Percentiles rank a stretch among this genome's conserved stretches.
Conservation (phyloP, 352 stramenopile genomes). For the Plasmopara viticola region DNA sequence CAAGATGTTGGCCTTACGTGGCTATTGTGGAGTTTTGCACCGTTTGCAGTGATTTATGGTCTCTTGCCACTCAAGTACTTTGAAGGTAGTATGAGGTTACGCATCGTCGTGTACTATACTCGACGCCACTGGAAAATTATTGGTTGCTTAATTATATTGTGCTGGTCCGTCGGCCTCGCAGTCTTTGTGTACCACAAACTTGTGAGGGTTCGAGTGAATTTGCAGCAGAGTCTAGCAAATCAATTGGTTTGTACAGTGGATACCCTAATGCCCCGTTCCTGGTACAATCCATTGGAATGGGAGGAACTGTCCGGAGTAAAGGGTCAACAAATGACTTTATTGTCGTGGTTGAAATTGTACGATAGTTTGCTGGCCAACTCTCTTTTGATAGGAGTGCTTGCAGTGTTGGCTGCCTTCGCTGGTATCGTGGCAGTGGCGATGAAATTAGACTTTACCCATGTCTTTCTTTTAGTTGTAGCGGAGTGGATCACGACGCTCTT, state of each 20-base stretch:
- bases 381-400: slow-evolving; percentile 58
- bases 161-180: slow-evolving; percentile 57
- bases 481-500: slow-evolving; percentile 59
- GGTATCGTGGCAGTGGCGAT: slow-evolving; percentile 67
- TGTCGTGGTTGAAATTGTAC: slow-evolving; percentile 61
- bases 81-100: slow-evolving; percentile 54
- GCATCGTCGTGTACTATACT: slow-evolving; percentile 71
- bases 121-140: slow-evolving; percentile 71
- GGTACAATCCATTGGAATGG: slow-evolving; percentile 43
- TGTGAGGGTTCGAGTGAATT: slow-evolving; percentile 32
- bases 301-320: slow-evolving; percentile 3
- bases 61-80: slow-evolving; percentile 64
- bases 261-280: slow-evolving; percentile 32
- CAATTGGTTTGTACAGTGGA: slow-evolving; percentile 41
- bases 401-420: slow-evolving; percentile 45
- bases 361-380: slow-evolving; percentile 57
- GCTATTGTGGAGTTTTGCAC: slow-evolving; percentile 57
- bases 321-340: slow-evolving; percentile 34
- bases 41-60: slow-evolving; percentile 51
- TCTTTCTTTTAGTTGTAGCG: slow-evolving; percentile 43
- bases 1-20: slow-evolving; percentile 29
- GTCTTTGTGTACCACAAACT: slow-evolving; percentile 61
- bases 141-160: slow-evolving; percentile 52
- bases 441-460: slow-evolving; percentile 76
- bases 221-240: slow-evolving; percentile 31